These are phyloP conservation scores for Pterocarpus macrocarpus DNA, from an alignment of 306 rosid species.

Conservation along the genomic window DNA sequence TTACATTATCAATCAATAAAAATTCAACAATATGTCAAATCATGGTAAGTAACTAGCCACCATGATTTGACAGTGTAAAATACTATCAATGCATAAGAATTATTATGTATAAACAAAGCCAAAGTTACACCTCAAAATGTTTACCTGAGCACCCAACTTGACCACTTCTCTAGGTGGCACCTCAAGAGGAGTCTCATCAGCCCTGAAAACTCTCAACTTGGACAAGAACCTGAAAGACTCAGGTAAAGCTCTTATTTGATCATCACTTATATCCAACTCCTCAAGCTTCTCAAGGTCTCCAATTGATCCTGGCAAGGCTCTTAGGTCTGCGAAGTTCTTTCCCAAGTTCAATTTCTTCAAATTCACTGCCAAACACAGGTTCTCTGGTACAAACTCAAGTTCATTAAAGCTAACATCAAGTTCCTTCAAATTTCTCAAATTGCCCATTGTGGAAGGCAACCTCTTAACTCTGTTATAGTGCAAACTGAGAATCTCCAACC, in stretches of 20 bases:
- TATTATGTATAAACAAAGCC: neutral
- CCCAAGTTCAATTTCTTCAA: conserved; percentile 74
- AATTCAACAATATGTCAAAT: too few relatives aligned
- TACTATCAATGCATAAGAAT: too few relatives aligned
- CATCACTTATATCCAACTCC: conserved; percentile 91
- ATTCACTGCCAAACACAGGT: conserved; percentile 71
- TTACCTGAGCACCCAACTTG: conserved; percentile 89
- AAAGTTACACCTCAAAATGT: conserved; percentile 30
- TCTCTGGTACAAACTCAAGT: conserved; percentile 73
- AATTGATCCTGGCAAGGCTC: conserved; percentile 80
- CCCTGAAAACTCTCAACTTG: conserved; percentile 67
- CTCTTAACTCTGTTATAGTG: conserved; percentile 82
- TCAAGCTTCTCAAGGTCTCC: conserved; percentile 93
- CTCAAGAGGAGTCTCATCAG: conserved; percentile 87
- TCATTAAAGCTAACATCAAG: conserved; percentile 95
- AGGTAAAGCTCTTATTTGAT: conserved; percentile 80
- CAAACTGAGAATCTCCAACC: conserved; percentile 74
- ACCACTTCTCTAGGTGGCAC: conserved; percentile 76
- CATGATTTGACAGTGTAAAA: too few relatives aligned
- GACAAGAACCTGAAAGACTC: conserved; percentile 81
- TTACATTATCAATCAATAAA: too few relatives aligned
- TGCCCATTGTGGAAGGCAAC: conserved; percentile 80
- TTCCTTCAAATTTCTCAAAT: conserved; percentile 73
- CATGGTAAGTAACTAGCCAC: too few relatives aligned
- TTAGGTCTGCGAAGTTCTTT: conserved; percentile 86